Evolutionary conservation across 2,329 filamentous ascomycete species (phyloP).

Genomic region (Aspergillus sp.): DNA sequence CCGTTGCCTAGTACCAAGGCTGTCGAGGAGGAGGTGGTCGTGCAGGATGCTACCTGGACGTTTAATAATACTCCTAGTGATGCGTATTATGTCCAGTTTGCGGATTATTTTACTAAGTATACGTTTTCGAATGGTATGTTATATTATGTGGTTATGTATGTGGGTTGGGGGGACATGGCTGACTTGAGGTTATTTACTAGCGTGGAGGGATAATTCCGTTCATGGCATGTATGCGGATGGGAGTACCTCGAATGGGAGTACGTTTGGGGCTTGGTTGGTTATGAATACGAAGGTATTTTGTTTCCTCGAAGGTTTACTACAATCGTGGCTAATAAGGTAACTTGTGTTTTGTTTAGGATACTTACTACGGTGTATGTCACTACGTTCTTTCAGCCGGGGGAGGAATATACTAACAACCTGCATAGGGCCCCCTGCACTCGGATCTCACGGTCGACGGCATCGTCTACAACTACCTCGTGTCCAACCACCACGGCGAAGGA

Average conservation of each 20-base stretch:
- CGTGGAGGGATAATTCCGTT: slow-evolving; percentile 59
- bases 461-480: slow-evolving; percentile 65
- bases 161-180: background rate
- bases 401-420: background rate
- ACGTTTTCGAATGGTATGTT: slow-evolving; percentile 56
- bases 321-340: background rate
- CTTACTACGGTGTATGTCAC: slow-evolving; percentile 29
- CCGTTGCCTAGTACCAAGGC: slow-evolving; percentile 49
- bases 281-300: slow-evolving; percentile 62
- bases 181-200: background rate
- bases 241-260: slow-evolving; percentile 50
- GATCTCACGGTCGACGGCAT: slow-evolving; percentile 66
- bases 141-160: no score
- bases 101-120: slow-evolving; percentile 68
- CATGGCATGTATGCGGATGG: slow-evolving; percentile 60
- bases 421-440: slow-evolving; percentile 59
- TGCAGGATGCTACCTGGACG: slow-evolving; percentile 67
- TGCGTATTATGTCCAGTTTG: slow-evolving; percentile 57
- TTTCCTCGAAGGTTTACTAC: background rate
- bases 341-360: slow-evolving; percentile 22
- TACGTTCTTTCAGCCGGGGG: background rate
- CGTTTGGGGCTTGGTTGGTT: slow-evolving; percentile 64
- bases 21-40: slow-evolving; percentile 48
- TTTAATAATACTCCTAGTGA: slow-evolving; percentile 57
- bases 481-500: slow-evolving; percentile 64